Percentiles rank a stretch among this genome's conserved stretches.
phyloP scores from a whole-genome alignment of 345 rosid species.

The Eucalyptus caleyi region DNA sequence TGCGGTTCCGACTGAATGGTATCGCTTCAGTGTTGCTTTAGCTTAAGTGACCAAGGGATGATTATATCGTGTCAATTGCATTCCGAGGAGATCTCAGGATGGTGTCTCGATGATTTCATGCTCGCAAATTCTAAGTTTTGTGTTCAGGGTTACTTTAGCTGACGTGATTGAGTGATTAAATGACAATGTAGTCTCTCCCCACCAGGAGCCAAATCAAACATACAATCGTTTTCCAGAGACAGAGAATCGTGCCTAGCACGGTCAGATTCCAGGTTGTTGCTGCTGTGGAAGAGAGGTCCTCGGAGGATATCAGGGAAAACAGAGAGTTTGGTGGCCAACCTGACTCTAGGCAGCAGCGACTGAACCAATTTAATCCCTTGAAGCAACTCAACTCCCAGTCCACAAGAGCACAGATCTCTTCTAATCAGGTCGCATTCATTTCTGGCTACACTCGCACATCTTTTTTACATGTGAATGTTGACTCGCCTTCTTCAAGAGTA shows the following conservation, averaged over 20 bases:
- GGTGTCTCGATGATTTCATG: no score
- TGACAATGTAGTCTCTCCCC: not conserved
- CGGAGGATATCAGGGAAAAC: slow-evolving; percentile 32
- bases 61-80: no score
- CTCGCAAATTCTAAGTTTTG: not conserved
- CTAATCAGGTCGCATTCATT: slow-evolving; percentile 34
- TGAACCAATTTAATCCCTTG: not conserved
- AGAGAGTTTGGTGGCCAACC: slow-evolving; percentile 7
- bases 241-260: slow-evolving; percentile 67
- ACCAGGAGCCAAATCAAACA: slow-evolving; percentile 14
- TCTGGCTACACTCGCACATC: not conserved
- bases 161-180: not conserved
- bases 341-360: not conserved
- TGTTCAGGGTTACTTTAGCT: not conserved
- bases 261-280: slow-evolving; percentile 16
- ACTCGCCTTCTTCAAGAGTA: not conserved
- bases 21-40: no score
- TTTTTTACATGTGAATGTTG: not conserved
- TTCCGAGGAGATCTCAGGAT: accelerated
- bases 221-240: slow-evolving; percentile 37
- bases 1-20: not conserved
- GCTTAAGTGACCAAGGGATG: no score
- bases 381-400: slow-evolving; percentile 1
- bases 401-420: slow-evolving; percentile 7
- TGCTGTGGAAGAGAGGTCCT: slow-evolving; percentile 49